Base-by-base conservation (phyloP, 805 yeast species). In the Barnettozyma siamensis region DNA sequence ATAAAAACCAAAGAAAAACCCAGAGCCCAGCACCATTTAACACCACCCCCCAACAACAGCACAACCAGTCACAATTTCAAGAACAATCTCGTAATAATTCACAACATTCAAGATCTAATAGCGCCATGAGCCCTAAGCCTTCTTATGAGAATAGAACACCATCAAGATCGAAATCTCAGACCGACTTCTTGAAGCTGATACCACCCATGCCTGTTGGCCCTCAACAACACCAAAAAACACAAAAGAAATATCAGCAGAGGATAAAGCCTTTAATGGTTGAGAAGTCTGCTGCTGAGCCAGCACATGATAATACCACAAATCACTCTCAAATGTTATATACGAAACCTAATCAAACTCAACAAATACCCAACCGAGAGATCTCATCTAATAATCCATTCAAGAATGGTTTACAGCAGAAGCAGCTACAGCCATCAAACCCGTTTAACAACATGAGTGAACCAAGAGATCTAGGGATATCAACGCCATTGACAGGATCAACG, bases 201-300 rank as follows among this genome's bases (percentile, higher is more conserved):
- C 62, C 64, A 7, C 64, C 63, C 7, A 47, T 50, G 46, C 58
- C 58, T 2, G 46, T 44, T 19, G 37, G 31, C 32, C 35, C 34
- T 30, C 38, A 41, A 16, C 43, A 32, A 5, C 34, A 35, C 11
- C 19, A 15, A 30, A 12, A 11, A 10, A 33, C n/a, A 23, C 30
- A 30, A 23, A 33, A 33, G 21, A 24, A 31, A 18, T 24, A 31
- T 16, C 35, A 32, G 8, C 31, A 13, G 28, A 37, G 16, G 13
- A 34, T 17, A 11, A 32, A 36, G 9, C 28, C 28, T 11, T 16
- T 27, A 12, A 28, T 15, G 21, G 7, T 30, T 7, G 16, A 7
- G 15, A 16, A 20, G 20, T 13, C 20, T 4, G 24, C 19, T 6
- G n/a, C n/a, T n/a, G n/a, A n/a, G n/a, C n/a, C n/a, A n/a, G n/a